Percentiles rank a stretch among this genome's conserved stretches.
These are phyloP conservation scores for Neurospora sp. DNA, from an alignment of 2,329 filamentous ascomycete genomes.

Conservation along the genomic window DNA sequence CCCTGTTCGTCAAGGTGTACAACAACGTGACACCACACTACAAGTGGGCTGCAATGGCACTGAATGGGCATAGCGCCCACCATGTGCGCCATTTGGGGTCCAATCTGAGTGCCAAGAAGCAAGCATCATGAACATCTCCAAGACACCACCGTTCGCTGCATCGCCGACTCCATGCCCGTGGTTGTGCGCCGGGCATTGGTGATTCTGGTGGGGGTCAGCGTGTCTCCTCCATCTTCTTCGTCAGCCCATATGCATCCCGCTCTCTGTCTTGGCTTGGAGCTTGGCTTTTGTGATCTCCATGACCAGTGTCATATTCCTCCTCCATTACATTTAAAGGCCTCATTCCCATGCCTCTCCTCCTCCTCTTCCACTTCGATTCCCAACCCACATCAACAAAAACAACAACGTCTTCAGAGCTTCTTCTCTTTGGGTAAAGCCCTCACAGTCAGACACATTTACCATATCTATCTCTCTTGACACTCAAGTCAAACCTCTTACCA, in stretches of 20 bases:
- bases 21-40: background rate
- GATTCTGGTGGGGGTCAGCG: background rate
- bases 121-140: background rate
- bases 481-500: background rate
- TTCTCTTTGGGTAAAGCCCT: background rate
- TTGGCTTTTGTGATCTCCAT: background rate
- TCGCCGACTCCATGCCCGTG: background rate
- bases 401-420: background rate
- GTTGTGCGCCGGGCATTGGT: background rate
- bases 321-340: background rate
- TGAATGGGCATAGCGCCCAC: no score
- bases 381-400: background rate
- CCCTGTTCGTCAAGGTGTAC: background rate
- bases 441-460: background rate
- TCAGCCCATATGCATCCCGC: background rate
- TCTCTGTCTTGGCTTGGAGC: background rate
- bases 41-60: background rate
- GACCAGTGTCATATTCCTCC: background rate
- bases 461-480: background rate
- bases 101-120: background rate
- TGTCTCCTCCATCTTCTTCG: background rate
- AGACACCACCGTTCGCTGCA: background rate
- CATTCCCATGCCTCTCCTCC: background rate
- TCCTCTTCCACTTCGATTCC: background rate
- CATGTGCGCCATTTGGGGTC: background rate